phyloP scores from a whole-genome alignment of 2,329 filamentous ascomycete genomes.

The Diaporthe citrichinensis region DNA sequence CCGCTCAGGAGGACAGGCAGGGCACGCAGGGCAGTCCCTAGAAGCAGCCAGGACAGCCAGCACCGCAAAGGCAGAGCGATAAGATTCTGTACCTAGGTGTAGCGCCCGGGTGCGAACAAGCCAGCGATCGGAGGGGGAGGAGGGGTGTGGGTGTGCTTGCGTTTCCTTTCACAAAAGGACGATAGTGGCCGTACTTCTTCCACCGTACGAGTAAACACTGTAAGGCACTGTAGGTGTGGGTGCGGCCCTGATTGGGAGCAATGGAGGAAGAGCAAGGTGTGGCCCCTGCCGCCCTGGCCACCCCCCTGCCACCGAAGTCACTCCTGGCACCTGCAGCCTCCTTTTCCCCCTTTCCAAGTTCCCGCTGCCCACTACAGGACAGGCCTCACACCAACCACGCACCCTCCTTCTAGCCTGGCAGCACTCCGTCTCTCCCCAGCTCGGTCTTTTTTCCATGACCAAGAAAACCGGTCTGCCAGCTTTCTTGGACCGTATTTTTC shows the following conservation, averaged over 20 bases:
- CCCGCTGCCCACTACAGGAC: slow-evolving; percentile 31
- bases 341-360: slow-evolving; percentile 43
- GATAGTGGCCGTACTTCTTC: not conserved
- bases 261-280: slow-evolving; percentile 11
- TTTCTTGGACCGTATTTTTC: slow-evolving; percentile 35
- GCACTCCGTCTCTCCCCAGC: slow-evolving; percentile 9
- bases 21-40: slow-evolving; percentile 6
- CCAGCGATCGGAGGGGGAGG: not conserved
- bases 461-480: slow-evolving; percentile 38
- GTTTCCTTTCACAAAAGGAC: not conserved
- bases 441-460: slow-evolving; percentile 32
- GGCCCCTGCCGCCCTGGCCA: slow-evolving; percentile 23
- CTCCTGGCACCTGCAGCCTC: slow-evolving; percentile 43
- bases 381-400: slow-evolving; percentile 23
- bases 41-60: not conserved
- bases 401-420: slow-evolving; percentile 27
- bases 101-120: not conserved
- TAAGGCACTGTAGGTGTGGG: slow-evolving; percentile 15
- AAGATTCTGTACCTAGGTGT: not conserved
- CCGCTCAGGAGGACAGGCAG: not conserved
- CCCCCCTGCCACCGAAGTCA: slow-evolving; percentile 27
- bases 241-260: slow-evolving; percentile 24
- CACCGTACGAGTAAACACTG: not conserved
- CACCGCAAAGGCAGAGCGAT: not conserved
- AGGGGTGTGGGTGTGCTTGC: slow-evolving; percentile 1